Base-by-base conservation (phyloP, 2,329 filamentous ascomycete species). In the Colletotrichum sublineola region DNA sequence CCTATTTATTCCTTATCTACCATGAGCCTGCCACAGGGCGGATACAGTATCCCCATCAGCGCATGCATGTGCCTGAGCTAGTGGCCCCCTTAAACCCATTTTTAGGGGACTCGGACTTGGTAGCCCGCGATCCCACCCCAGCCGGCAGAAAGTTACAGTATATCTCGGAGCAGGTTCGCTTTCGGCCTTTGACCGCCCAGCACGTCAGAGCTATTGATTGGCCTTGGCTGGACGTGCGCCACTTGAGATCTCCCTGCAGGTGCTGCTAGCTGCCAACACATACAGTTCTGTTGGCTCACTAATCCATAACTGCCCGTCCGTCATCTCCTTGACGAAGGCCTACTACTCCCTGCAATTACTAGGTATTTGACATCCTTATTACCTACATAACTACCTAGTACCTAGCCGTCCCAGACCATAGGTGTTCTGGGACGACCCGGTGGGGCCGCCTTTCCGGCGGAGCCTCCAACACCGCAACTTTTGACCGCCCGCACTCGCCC, bases 1-100 rank as follows among this genome's bases (percentile, higher is more conserved):
- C 24, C 24, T 24, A 24, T 24, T 24, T 24, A 7, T 24, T 24
- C n/a, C 36, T 42, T 52, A 15, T 36, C 15, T 52, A 15, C 48
- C 15, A 55, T 52, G 11, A 24, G 11, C n/a, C n/a, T 36, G 44
- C 36, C 38, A 56, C 50, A 20, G 55, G 46, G 46, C 67, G 29
- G 48, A 70, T 53, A 63, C 53, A 69, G 53, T 48, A 38, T 36
- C 62, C 53, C 66, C 69, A 58, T 69, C 62, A 57, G 61, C 42
- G 67, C 50, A 67, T 71, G 71, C 71, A 73, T 71, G 67, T 71
- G 67, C 71, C 71, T 73, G 71, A 63, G 52, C 48, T 73, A 67
- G 62, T 63, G n/a, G 11, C 38, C 50, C 50, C 50, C 52, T 64
- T 33, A 18, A 42, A 11, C 48, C 36, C 8, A 44, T 46, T 18